phyloP scores from a whole-genome alignment of 768 basidiomycete genomes.

The Agrocybe praecox region DNA sequence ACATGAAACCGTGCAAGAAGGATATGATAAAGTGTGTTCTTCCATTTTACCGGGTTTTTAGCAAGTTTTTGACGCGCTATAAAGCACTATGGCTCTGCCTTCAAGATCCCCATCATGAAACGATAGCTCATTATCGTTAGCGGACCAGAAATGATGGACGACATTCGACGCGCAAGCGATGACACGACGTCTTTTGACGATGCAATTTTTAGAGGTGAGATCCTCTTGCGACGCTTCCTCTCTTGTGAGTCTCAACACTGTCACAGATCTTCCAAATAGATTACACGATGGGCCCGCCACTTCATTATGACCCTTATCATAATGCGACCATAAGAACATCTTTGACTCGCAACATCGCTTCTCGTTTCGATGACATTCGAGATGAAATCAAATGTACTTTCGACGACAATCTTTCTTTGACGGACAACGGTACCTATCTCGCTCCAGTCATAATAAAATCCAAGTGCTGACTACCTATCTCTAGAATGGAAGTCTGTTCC shows the following conservation, averaged over 20 bases:
- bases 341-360: conserved; percentile 6
- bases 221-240: background rate
- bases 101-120: conserved; percentile 14
- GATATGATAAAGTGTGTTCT: background rate
- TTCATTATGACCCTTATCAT: conserved; percentile 10
- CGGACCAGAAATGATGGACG: conserved; percentile 10
- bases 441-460: too few species aligned
- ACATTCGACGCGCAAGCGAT: conserved; percentile 14
- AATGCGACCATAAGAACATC: conserved; percentile 5
- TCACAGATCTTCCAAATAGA: conserved; percentile 6
- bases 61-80: background rate
- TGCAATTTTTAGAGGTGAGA: conserved; percentile 5
- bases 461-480: too few species aligned
- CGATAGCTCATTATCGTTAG: conserved; percentile 11
- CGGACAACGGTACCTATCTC: background rate
- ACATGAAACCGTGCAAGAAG: conserved; percentile 6
- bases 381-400: conserved; percentile 49
- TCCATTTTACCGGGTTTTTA: too few species aligned
- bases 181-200: conserved; percentile 14
- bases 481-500: conserved; percentile 35
- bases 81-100: conserved; percentile 12
- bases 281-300: conserved; percentile 6
- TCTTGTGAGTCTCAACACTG: background rate
- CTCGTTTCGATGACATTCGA: conserved; percentile 5
- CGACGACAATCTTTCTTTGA: conserved; percentile 31